Evolutionary conservation across 768 basidiomycete species (phyloP).

Genomic region (Stropharia rugosoannulata): DNA sequence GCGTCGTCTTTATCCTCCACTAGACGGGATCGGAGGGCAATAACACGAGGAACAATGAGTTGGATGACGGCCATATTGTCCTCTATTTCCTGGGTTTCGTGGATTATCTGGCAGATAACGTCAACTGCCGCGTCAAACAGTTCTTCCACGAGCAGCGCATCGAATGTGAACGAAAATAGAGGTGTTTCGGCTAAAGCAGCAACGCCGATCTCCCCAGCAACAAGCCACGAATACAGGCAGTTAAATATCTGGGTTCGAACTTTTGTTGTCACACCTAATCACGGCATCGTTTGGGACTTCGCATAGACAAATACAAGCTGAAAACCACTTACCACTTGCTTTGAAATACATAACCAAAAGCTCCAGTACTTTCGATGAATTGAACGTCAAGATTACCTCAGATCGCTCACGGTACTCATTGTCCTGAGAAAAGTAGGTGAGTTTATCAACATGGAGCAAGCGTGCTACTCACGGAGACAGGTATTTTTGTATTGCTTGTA

Average conservation of each 20-base stretch:
- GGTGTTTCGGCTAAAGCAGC: constrained; percentile 68
- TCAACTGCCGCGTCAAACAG: constrained; percentile 95
- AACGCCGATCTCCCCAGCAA: constrained; percentile 79
- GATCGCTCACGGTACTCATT: constrained; percentile 69
- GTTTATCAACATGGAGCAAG: neutral
- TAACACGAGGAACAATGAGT: constrained; percentile 83
- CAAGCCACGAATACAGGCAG: constrained; percentile 85
- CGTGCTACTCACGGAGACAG: constrained; percentile 68
- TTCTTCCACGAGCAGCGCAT: constrained; percentile 77
- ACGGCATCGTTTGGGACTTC: neutral
- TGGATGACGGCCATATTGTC: constrained; percentile 91
- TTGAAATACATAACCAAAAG: constrained; percentile 86
- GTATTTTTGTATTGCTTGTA: constrained; percentile 80
- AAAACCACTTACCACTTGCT: constrained; percentile 67
- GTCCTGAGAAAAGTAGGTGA: constrained; percentile 45
- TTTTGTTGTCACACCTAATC: constrained; percentile 71
- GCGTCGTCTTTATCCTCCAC: constrained; percentile 67
- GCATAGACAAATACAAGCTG: neutral
- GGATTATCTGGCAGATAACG: constrained; percentile 90
- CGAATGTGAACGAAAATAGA: constrained; percentile 79
- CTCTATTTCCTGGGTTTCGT: constrained; percentile 97
- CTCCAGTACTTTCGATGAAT: constrained; percentile 71
- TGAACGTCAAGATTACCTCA: constrained; percentile 60
- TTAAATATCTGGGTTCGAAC: constrained; percentile 84
- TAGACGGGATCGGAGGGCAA: constrained; percentile 67